Evolutionary conservation across 306 rosid species (phyloP), one percentile per base, ranked within the genome.

Genomic region (Luffa acutangula): DNA sequence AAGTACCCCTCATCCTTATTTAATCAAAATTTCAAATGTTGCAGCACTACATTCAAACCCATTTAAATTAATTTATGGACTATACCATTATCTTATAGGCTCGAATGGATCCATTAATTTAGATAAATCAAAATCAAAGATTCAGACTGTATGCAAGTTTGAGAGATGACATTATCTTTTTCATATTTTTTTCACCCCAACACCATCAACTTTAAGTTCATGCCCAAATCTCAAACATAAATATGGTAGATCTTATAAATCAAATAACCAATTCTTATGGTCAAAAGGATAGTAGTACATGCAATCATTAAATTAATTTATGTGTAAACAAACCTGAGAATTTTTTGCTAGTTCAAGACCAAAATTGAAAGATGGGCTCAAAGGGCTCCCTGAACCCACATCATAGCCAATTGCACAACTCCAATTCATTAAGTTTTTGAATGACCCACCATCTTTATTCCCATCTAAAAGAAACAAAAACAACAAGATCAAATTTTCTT

Each of bases 361-460:
- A 78, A 93, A 95, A 85, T 90, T 93, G 93, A 93, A 95, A 67
- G 97, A 95, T 36, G 97, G 97, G 80, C 91, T 87, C 93, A 90
- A 77, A 63, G 96, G 99, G 83, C 97, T 93, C 70, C 93, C 86
- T 36, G 94, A 91, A 85, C 99, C 97, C 84, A 84, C 93, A 51
- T 91, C 93, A 80, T 93, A 95, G 80, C 93, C 93, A 84, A 92
- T 81, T 43, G 96, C 98, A 81, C 91, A 90, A 53, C 97, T 93
- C 98, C 97, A 94, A 85, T 92, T 92, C 88, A 65, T 92, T 80
- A 89, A 83, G 85, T 89, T 87, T 82, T 78, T 82, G 67, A 78
- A 90, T 52, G 86, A 86, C 67, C 81, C 81, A 31, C 73, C 69
- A 39, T 89, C 88, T 67, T 75, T 87, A 63, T 15, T 86, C 81